Evolutionary conservation across 2,329 filamentous ascomycete species (phyloP).

Genomic region (Paracoccidioides brasiliensis): DNA sequence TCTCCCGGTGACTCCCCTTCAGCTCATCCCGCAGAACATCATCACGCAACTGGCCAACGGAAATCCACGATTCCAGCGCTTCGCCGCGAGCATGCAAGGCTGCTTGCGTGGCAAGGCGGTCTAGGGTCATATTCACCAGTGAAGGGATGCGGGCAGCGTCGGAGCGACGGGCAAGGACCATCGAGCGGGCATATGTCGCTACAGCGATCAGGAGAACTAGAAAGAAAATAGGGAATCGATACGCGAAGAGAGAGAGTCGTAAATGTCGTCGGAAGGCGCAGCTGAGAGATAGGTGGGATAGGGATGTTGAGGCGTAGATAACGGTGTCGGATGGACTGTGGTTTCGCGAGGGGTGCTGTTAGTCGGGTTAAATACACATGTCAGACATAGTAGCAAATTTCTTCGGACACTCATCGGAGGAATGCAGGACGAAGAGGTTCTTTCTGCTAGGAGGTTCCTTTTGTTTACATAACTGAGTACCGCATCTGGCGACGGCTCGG

Average conservation of each 20-base stretch:
- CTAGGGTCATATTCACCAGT: conserved; percentile 72
- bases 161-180: conserved; percentile 49
- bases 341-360: conserved; percentile 66
- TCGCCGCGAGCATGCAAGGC: conserved; percentile 56
- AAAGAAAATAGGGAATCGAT: conserved; percentile 39
- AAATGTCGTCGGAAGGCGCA: conserved; percentile 41
- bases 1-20: conserved; percentile 59
- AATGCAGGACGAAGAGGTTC: background rate
- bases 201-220: conserved; percentile 33
- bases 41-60: conserved; percentile 78
- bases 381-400: conserved; percentile 27
- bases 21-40: conserved; percentile 79
- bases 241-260: conserved; percentile 36
- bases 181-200: conserved; percentile 50
- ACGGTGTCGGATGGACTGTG: conserved; percentile 57
- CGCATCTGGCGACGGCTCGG: background rate
- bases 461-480: background rate
- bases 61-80: conserved; percentile 65
- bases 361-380: conserved; percentile 49
- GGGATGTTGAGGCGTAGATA: conserved; percentile 69
- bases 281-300: conserved; percentile 78
- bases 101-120: conserved; percentile 71
- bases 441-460: background rate
- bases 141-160: conserved; percentile 63
- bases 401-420: conserved; percentile 6